These are phyloP conservation scores for Trichosanthes truncata DNA, from an alignment of 306 rosid genomes.

Conservation along the genomic window DNA sequence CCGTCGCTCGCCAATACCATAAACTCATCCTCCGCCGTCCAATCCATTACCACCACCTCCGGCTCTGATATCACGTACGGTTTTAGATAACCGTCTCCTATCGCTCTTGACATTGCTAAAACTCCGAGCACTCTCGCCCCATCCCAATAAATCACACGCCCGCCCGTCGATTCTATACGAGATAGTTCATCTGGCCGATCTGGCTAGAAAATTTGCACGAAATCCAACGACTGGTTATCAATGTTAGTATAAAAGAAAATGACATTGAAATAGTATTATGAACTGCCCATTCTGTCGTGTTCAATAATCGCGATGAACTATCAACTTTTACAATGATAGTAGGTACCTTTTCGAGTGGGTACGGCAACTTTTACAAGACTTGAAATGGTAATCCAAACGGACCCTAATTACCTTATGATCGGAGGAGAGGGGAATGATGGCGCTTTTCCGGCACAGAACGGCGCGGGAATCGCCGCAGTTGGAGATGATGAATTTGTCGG, in stretches of 20 bases:
- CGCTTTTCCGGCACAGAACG: slow-evolving; percentile 62
- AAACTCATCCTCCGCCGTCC: slow-evolving; percentile 66
- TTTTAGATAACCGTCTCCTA: slow-evolving; percentile 72
- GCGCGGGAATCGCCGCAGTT: slow-evolving; percentile 97
- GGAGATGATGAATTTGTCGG: slow-evolving; percentile 55
- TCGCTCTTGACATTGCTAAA: slow-evolving; percentile 83
- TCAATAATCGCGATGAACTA: too few species aligned
- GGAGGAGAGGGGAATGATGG: slow-evolving; percentile 59
- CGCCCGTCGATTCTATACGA: slow-evolving; percentile 70
- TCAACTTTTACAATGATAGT: too few species aligned
- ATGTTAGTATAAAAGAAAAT: too few species aligned
- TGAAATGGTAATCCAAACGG: too few species aligned
- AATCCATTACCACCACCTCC: slow-evolving; percentile 59
- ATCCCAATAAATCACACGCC: slow-evolving; percentile 88
- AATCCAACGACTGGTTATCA: too few species aligned
- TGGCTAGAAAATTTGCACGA: slow-evolving; percentile 51
- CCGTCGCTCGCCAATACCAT: slow-evolving; percentile 82
- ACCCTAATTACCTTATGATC: slow-evolving; percentile 58
- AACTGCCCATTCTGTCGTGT: too few species aligned
- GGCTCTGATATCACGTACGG: slow-evolving; percentile 88
- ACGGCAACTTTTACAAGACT: too few species aligned
- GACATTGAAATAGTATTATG: too few species aligned
- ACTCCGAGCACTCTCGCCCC: slow-evolving; percentile 87
- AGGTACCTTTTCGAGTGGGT: too few species aligned
- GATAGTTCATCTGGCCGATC: slow-evolving; percentile 79